Evolutionary conservation across 2,329 filamentous ascomycete genomes (phyloP).

Genomic region (Zelopaecilomyces penicillatus): DNA sequence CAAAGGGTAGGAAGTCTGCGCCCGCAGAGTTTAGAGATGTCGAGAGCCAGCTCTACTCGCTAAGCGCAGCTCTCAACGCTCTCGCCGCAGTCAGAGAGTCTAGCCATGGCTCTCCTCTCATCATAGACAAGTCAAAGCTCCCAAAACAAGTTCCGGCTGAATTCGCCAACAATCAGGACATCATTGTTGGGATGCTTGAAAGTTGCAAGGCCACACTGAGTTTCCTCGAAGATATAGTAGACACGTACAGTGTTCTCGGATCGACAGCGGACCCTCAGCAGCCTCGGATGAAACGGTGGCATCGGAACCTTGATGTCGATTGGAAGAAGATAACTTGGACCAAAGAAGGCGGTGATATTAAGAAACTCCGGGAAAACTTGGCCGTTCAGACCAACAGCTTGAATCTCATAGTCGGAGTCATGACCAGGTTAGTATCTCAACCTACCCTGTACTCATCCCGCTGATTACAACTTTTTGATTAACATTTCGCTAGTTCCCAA

Average conservation of each 20-base stretch:
- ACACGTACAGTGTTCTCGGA: constrained; percentile 3
- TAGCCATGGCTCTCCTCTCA: background rate
- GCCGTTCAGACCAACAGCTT: background rate
- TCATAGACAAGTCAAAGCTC: background rate
- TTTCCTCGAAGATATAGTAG: too few species aligned
- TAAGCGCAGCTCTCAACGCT: constrained; percentile 7
- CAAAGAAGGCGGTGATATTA: constrained; percentile 5
- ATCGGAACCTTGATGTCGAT: constrained; percentile 1
- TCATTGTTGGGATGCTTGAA: constrained; percentile 5
- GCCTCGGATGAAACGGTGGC: constrained; percentile 4
- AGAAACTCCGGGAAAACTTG: constrained; percentile 2
- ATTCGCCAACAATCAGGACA: constrained; percentile 3
- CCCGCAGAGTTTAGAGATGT: too few species aligned
- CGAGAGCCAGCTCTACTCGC: background rate
- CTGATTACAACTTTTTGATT: too few species aligned
- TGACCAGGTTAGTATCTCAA: too few species aligned
- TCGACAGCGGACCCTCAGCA: background rate
- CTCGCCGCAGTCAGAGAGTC: constrained; percentile 1
- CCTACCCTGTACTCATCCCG: too few species aligned
- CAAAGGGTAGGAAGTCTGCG: too few species aligned
- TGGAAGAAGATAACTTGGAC: constrained; percentile 10
- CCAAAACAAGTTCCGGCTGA: constrained; percentile 3
- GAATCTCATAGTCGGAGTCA: too few species aligned
- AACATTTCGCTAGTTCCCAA: too few species aligned
- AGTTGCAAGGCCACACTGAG: constrained; percentile 1